Percentiles rank a stretch among this genome's conserved stretches.
Evolutionary conservation across 106 monocot species (phyloP).

Genomic region (Triglochin maritima): DNA sequence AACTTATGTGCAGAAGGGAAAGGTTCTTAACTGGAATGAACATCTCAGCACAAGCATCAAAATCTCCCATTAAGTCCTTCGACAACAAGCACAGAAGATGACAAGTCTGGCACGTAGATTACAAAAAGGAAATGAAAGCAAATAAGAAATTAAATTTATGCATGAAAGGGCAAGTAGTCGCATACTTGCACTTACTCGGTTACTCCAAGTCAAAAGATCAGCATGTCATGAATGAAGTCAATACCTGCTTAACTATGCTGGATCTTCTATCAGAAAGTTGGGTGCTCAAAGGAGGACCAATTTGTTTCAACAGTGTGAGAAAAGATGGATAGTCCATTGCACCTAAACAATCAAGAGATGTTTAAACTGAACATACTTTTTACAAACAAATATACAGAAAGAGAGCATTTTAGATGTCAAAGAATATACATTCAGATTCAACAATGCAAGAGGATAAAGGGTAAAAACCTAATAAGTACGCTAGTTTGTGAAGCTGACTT

Average conservation of each 20-base stretch:
- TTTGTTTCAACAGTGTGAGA: constrained; percentile 71
- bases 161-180: too few species aligned
- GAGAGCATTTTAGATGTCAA: too few species aligned
- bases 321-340: constrained; percentile 83
- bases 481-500: too few species aligned
- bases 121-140: not conserved
- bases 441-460: too few species aligned
- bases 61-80: constrained; percentile 94
- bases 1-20: not conserved
- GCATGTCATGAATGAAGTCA: not conserved
- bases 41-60: constrained; percentile 94
- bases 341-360: constrained; percentile 28
- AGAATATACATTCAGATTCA: too few species aligned
- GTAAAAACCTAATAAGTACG: too few species aligned
- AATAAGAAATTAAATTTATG: not conserved
- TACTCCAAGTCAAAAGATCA: too few species aligned
- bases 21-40: constrained; percentile 64
- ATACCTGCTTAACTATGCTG: constrained; percentile 97
- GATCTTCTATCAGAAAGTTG: constrained; percentile 92
- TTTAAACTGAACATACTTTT: not conserved
- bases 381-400: too few species aligned
- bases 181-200: too few species aligned
- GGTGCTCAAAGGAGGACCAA: constrained; percentile 54
- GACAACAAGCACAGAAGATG: constrained; percentile 83
- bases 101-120: constrained; percentile 46